Evolutionary conservation across 2,329 filamentous ascomycete species (phyloP).

Genomic region (Exophiala oligosperma): DNA sequence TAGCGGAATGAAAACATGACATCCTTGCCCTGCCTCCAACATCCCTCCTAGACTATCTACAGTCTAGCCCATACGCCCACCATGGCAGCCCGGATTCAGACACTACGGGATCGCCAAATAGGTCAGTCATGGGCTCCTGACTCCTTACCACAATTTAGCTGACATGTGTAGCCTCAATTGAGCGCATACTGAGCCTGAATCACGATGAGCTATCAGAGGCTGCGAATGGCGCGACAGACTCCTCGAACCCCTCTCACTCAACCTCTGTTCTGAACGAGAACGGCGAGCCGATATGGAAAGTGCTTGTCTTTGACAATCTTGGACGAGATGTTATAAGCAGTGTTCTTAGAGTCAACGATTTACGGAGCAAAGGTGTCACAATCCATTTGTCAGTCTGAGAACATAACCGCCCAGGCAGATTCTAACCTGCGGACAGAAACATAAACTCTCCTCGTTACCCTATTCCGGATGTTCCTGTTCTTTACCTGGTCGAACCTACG

Average conservation of each 20-base stretch:
- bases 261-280: constrained; percentile 75
- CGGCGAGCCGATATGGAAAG: constrained; percentile 95
- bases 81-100: constrained; percentile 40
- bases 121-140: constrained; percentile 48
- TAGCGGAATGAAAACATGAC: not conserved
- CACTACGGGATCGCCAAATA: constrained; percentile 71
- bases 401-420: not conserved
- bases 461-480: constrained; percentile 93
- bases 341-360: constrained; percentile 88
- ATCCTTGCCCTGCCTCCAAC: not conserved
- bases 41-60: not conserved
- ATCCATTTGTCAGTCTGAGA: constrained; percentile 74
- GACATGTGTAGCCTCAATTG: constrained; percentile 70
- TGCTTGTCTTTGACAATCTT: constrained; percentile 89
- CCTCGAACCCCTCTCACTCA: constrained; percentile 50
- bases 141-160: constrained; percentile 29
- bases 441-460: constrained; percentile 78
- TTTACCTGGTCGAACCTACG: constrained; percentile 94
- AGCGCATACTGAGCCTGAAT: constrained; percentile 95
- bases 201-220: constrained; percentile 49
- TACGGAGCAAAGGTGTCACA: constrained; percentile 91
- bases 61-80: not conserved
- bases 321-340: constrained; percentile 96
- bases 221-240: constrained; percentile 28
- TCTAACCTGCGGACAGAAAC: constrained; percentile 56